Evolutionary conservation across 148 eudicot genomes (phyloP).

Genomic region (Limonium bicolor): DNA sequence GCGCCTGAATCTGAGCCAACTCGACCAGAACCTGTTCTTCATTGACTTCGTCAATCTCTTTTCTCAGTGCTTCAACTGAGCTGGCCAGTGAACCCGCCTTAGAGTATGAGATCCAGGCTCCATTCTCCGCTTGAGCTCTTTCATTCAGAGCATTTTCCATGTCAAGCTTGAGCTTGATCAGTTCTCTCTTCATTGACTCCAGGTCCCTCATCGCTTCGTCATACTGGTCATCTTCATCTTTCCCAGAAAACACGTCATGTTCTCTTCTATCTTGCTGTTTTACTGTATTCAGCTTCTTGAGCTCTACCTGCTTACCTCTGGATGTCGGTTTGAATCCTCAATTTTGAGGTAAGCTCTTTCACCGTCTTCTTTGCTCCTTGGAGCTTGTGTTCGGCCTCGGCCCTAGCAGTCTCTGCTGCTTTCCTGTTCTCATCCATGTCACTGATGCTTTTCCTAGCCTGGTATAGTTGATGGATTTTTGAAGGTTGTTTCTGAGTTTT

Average conservation of each 20-base stretch:
- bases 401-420: slow-evolving; percentile 24
- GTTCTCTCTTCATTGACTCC: slow-evolving; percentile 41
- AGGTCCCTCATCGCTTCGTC: slow-evolving; percentile 33
- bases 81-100: slow-evolving; percentile 17
- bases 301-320: slow-evolving; percentile 12
- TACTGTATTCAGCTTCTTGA: slow-evolving; percentile 14
- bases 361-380: slow-evolving; percentile 36
- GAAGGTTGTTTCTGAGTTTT: slow-evolving; percentile 26
- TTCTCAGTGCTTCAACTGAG: slow-evolving; percentile 23
- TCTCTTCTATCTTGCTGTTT: slow-evolving; percentile 5
- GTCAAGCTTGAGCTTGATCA: slow-evolving; percentile 56
- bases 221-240: slow-evolving; percentile 12
- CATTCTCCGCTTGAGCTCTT: slow-evolving; percentile 42
- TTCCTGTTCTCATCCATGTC: slow-evolving; percentile 22
- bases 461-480: slow-evolving; percentile 40
- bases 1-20: slow-evolving; percentile 72
- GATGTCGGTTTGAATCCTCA: slow-evolving; percentile 35
- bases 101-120: slow-evolving; percentile 20
- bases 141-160: slow-evolving; percentile 37
- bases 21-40: slow-evolving; percentile 83
- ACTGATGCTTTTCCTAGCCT: slow-evolving; percentile 31
- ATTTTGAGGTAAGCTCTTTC: slow-evolving; percentile 29
- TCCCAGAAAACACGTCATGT: too few species aligned
- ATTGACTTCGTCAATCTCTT: slow-evolving; percentile 54
- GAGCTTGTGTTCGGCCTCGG: slow-evolving; percentile 46